These are phyloP conservation scores for Stenogyne calaminthoides DNA, from an alignment of 305 asterid genomes.

Conservation along the genomic window DNA sequence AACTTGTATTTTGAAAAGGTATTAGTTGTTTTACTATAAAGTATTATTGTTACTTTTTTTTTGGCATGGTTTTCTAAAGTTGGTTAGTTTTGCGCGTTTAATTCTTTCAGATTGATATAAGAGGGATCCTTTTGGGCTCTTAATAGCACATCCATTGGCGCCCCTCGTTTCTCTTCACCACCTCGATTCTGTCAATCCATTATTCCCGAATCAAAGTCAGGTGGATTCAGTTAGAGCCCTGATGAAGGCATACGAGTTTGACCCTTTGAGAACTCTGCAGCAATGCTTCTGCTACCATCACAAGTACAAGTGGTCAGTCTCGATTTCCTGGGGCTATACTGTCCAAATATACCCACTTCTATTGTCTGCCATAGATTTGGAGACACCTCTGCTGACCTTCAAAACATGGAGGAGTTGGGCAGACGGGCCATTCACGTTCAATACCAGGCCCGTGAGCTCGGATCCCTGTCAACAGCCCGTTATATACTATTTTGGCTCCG, in stretches of 20 bases:
- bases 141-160: constrained; percentile 80
- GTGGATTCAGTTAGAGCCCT: constrained; percentile 52
- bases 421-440: constrained; percentile 78
- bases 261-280: constrained; percentile 68
- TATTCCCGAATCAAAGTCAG: constrained; percentile 65
- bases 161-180: constrained; percentile 91
- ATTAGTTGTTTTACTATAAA: too few relatives aligned
- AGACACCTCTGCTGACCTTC: constrained; percentile 74
- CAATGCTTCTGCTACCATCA: constrained; percentile 67
- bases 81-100: background rate
- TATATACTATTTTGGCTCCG: constrained; percentile 47
- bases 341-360: constrained; percentile 66
- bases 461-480: constrained; percentile 63
- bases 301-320: constrained; percentile 63
- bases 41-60: too few relatives aligned
- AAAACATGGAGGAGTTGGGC: constrained; percentile 67
- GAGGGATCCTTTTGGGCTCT: constrained; percentile 77
- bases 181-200: constrained; percentile 56
- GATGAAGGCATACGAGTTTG: constrained; percentile 49
- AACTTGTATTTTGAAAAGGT: too few relatives aligned
- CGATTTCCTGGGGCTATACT: constrained; percentile 82
- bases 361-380: constrained; percentile 58
- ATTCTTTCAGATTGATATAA: constrained; percentile 61
- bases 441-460: constrained; percentile 61
- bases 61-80: background rate